phyloP scores from a whole-genome alignment of 2,329 filamentous ascomycete species.

The Colletotrichum lupini region DNA sequence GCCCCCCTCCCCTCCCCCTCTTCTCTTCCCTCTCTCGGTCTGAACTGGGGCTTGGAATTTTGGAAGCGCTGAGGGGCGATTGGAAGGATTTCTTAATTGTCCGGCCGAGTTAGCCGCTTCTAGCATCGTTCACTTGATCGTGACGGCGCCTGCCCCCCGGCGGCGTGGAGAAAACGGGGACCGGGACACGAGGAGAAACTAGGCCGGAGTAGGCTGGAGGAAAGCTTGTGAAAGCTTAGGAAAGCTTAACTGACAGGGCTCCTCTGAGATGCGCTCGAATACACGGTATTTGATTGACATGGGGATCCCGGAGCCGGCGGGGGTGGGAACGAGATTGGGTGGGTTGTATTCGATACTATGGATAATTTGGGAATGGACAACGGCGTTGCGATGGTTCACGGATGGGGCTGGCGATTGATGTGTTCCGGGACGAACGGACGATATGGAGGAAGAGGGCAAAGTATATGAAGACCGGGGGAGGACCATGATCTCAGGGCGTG shows the following conservation, averaged over 20 bases:
- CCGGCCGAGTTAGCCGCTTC: conserved; percentile 8
- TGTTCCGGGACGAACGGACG: neutral
- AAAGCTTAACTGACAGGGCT: neutral
- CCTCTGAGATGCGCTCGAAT: neutral
- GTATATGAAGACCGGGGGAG: neutral
- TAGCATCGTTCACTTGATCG: neutral
- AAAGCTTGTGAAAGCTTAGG: neutral
- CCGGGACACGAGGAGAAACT: neutral
- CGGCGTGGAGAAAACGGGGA: neutral
- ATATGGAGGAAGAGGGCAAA: too few relatives aligned
- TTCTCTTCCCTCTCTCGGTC: neutral
- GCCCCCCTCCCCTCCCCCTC: neutral
- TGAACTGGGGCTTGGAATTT: neutral
- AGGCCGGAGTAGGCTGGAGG: conserved; percentile 15
- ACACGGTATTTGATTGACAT: neutral
- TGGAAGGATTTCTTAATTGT: conserved; percentile 24
- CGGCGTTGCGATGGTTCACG: too few relatives aligned
- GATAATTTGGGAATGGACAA: neutral
- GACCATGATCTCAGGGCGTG: neutral
- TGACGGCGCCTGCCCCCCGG: neutral
- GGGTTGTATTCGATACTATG: neutral
- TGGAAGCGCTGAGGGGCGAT: conserved; percentile 6
- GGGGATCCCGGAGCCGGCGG: conserved; percentile 22
- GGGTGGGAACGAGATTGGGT: neutral
- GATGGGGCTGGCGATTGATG: neutral